Evolutionary conservation across 495 filamentous ascomycete genomes (phyloP), one percentile per base, ranked within the genome.

Genomic region (Talaromyces adpressus): DNA sequence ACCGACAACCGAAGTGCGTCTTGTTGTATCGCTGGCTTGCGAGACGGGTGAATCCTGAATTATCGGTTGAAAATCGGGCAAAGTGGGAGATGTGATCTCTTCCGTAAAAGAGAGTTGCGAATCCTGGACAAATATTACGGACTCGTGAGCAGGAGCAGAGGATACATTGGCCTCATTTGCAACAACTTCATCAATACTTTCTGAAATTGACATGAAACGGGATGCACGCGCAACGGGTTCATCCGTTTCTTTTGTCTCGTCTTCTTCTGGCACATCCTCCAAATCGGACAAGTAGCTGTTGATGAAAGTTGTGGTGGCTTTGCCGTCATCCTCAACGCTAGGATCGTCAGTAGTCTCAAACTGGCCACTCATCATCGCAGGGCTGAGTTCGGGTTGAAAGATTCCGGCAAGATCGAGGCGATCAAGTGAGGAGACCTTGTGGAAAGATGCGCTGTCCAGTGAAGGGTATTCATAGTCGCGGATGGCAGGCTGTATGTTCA

Each of bases 261-360:
- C 90, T 49, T 87, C 84, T 62, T 95, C 90, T 3, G 88, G 86
- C 11, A 94, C 89, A 63, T 91, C 81, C 41, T 86, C 79, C 30
- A 92, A 70, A 25, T 84, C 75, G 23, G 77, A 77, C 4, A 76
- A 67, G 49, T 73, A 73, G 59, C 63, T 77, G 41, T 68, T 65
- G 67, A 82, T 68, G 34, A 80, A 76, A 62, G 75, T 68, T 29
- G 78, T 71, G 54, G 79, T 72, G 27, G 78, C 70, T 51, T 85
- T 81, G 23, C 84, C 80, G 0, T 78, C 52, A 47, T 29, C 36
- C 6, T 41, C 52, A 20, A n/a, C 45, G 18, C 36, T 25, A 30
- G n/a, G 57, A 11, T 39, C 57, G 5, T 59, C n/a, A 16, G 16
- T 56, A 20, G 45, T 49, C 45, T 49, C 45, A n/a, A 22, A 54